Evolutionary conservation across 31 red algal genomes (phyloP).

Genomic region (Odonthalia washingtoniensis): DNA sequence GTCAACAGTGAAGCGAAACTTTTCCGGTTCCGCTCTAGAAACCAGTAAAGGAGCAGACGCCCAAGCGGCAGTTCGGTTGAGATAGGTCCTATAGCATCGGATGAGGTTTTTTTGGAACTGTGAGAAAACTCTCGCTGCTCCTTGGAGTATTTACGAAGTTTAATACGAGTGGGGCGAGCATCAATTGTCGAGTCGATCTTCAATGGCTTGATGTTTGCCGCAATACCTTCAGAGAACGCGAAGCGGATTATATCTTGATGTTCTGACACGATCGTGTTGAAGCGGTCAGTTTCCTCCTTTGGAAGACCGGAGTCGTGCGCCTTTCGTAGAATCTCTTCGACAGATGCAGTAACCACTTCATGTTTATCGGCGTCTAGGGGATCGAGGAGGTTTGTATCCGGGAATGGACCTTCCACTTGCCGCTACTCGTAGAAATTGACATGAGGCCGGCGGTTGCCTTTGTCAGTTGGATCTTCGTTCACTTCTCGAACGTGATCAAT

Average conservation of each 20-base stretch:
- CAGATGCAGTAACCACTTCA: not conserved
- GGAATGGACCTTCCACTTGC: not conserved
- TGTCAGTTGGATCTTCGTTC: not conserved
- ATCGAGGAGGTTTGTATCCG: not conserved
- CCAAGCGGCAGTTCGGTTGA: too few relatives aligned
- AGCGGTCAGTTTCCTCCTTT: not conserved
- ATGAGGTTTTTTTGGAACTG: too few relatives aligned
- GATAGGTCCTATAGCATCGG: too few relatives aligned
- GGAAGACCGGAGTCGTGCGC: not conserved
- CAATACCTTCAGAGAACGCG: too few relatives aligned
- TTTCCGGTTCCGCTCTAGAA: too few relatives aligned
- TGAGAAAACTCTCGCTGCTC: too few relatives aligned
- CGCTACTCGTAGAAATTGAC: not conserved
- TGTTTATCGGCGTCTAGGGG: not conserved
- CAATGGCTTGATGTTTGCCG: too few relatives aligned
- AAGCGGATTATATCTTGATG: constrained; percentile 4
- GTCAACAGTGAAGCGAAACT: too few relatives aligned
- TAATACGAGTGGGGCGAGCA: too few relatives aligned
- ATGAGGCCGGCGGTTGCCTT: not conserved
- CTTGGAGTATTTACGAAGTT: too few relatives aligned
- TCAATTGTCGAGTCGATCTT: too few relatives aligned
- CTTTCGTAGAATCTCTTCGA: not conserved
- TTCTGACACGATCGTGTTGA: not conserved
- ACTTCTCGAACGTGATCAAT: not conserved
- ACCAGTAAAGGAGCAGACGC: too few relatives aligned